Percentiles rank a stretch among this genome's conserved stretches.
Evolutionary conservation across 306 rosid genomes (phyloP).

Genomic region (Cyamopsis tetragonoloba): DNA sequence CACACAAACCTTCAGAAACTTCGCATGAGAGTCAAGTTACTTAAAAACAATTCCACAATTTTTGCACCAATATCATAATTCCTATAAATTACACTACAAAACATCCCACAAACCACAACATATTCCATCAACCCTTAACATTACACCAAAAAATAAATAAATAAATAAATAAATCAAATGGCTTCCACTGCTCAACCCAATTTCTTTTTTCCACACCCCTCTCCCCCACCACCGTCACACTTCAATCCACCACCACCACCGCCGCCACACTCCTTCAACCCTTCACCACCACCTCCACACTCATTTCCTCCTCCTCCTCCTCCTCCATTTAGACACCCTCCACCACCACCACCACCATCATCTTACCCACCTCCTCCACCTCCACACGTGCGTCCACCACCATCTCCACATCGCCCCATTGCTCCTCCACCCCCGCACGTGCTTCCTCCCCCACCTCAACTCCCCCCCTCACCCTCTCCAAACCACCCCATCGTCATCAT

Average conservation of each 20-base stretch:
- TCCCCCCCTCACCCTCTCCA: constrained; percentile 58
- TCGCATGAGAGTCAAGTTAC: constrained; percentile 64
- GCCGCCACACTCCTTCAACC: constrained; percentile 1
- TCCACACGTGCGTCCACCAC: constrained; percentile 33
- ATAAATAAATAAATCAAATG: too few species aligned
- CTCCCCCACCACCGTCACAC: constrained; percentile 46
- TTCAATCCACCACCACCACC: constrained; percentile 35
- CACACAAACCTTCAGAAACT: constrained; percentile 56
- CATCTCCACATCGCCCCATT: constrained; percentile 28
- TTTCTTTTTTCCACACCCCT: constrained; percentile 31
- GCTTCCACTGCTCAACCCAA: constrained; percentile 33
- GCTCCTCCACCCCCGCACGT: constrained; percentile 42
- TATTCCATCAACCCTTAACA: constrained; percentile 4
- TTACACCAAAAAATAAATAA: background rate
- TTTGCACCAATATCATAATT: background rate
- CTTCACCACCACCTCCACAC: constrained; percentile 28
- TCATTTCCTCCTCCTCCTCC: constrained; percentile 22
- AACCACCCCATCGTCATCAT: constrained; percentile 51
- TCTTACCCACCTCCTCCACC: constrained; percentile 24
- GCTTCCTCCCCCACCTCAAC: constrained; percentile 32
- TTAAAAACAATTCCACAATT: constrained; percentile 13
- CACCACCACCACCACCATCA: constrained; percentile 21
- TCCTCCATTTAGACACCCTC: constrained; percentile 11
- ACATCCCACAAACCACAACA: constrained; percentile 17
- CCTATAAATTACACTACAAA: constrained; percentile 34